Percentiles rank a stretch among this genome's conserved stretches.
Conservation (phyloP, 2,329 filamentous ascomycete species). For the Mycosphaerella sp. region DNA sequence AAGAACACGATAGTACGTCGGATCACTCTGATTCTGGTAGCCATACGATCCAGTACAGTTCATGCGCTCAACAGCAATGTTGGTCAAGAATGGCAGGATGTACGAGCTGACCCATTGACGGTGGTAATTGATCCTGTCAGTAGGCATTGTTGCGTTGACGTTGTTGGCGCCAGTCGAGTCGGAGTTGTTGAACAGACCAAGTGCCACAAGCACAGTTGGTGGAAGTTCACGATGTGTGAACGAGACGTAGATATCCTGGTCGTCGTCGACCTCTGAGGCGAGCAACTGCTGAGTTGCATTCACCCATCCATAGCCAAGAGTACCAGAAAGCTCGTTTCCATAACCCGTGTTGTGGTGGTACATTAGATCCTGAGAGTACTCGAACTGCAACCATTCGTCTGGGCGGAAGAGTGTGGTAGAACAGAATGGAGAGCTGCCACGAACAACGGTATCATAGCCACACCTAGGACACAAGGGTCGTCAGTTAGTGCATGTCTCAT, state of each 20-base stretch:
- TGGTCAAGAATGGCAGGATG: constrained; percentile 59
- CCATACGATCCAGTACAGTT: constrained; percentile 54
- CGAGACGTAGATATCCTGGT: constrained; percentile 58
- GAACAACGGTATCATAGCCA: constrained; percentile 64
- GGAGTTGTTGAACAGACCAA: constrained; percentile 66
- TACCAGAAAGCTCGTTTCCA: constrained; percentile 52
- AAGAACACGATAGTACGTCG: constrained; percentile 45
- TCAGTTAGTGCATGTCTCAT: no score
- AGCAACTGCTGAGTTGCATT: constrained; percentile 53
- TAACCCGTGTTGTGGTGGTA: constrained; percentile 67
- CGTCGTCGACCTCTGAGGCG: constrained; percentile 39
- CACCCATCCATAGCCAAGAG: constrained; percentile 60
- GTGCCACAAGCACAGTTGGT: constrained; percentile 59
- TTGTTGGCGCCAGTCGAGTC: constrained; percentile 47
- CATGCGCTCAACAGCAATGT: constrained; percentile 61
- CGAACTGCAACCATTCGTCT: constrained; percentile 57
- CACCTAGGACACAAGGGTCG: constrained; percentile 36
- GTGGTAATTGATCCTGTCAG: constrained; percentile 55
- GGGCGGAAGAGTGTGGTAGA: constrained; percentile 54
- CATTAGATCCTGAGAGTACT: constrained; percentile 61
- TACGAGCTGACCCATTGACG: constrained; percentile 59
- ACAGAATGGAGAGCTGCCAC: constrained; percentile 58
- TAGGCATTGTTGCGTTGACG: constrained; percentile 60
- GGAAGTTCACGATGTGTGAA: constrained; percentile 66
- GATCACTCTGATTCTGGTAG: constrained; percentile 40